Base-by-base conservation (phyloP, 805 yeast genomes). In the Schizosaccharomyces japonicus region DNA sequence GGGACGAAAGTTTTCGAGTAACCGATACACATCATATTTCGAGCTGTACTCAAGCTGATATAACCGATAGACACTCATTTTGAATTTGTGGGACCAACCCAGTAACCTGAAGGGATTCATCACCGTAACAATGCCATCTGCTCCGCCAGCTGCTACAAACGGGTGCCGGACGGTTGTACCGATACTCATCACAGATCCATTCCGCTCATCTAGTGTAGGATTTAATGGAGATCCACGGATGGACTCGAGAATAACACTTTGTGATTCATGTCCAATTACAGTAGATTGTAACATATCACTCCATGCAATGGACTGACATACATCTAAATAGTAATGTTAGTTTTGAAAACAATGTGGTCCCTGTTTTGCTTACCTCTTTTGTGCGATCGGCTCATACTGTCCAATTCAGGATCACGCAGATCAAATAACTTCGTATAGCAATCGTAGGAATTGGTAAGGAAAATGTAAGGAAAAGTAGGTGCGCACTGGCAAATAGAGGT, bases 181-280 rank as follows among this genome's bases (percentile, higher is more conserved):
- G 15, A 42, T n/a, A 27, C 25, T 23, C 23, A 29, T 42, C 21
- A 42, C 32, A 23, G 46, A 42, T n/a, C 46, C 46, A 21, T 27
- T 15, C 10, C 33, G 30, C 13, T 42, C 33, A 2, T 27, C 33
- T 42, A 42, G n/a, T 23, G 17, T 15, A n/a, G 21, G 46, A 17
- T 25, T 27, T 11, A 11, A 11, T 4, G 33, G 13, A 29, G 19
- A 17, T 1, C 33, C 46, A 3, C 46, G 33, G 17, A 42, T 13
- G 8, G 46, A 42, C 26, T 42, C 42, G 7, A 36, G 17, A 15
- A 36, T 13, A 25, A 36, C 42, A 17, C 13, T 19, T 36, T 36
- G 42, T 1, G 42, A 36, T 36, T 36, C 42, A 8, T 15, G 17
- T 5, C 27, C 13, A n/a, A 27, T 19, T 5, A 36, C 23, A 6